A percentile compares a stretch with the other conserved stretches of the same genome.
These are phyloP conservation scores for Nemania sp. DNA, from an alignment of 2,329 filamentous ascomycete species.

Conservation along the genomic window DNA sequence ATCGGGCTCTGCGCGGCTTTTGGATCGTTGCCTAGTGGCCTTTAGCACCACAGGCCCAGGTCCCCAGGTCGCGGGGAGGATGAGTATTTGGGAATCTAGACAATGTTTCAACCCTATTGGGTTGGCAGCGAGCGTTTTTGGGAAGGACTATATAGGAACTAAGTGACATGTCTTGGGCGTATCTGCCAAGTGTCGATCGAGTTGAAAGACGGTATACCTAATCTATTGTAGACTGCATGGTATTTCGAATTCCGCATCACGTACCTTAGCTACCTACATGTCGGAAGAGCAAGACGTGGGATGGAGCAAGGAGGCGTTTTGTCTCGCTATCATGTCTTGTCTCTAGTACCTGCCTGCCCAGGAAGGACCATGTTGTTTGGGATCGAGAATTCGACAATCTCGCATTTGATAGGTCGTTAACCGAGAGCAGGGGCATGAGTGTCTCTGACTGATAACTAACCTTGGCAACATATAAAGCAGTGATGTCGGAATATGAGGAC, in stretches of 20 bases:
- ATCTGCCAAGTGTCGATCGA: not conserved
- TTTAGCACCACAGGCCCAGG: not conserved
- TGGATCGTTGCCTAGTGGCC: not conserved
- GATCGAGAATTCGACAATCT: not conserved
- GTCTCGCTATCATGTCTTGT: not conserved
- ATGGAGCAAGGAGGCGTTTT: not conserved
- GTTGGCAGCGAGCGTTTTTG: not conserved
- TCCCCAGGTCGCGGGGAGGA: not conserved
- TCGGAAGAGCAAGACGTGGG: too few relatives aligned
- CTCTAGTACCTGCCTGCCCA: not conserved
- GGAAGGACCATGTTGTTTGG: not conserved
- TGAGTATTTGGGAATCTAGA: not conserved
- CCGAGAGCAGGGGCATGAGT: not conserved
- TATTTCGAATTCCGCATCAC: not conserved
- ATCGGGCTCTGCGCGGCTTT: not conserved
- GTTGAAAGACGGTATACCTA: not conserved
- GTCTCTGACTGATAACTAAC: not conserved
- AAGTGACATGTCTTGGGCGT: slow-evolving; percentile 9
- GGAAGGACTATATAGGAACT: not conserved
- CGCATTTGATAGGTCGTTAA: not conserved
- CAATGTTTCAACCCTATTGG: slow-evolving; percentile 11
- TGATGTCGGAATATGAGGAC: too few relatives aligned
- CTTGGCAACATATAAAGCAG: not conserved
- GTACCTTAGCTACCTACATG: too few relatives aligned
- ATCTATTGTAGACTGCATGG: too few relatives aligned